Evolutionary conservation across 768 basidiomycete species (phyloP).

Genomic region (Terana coerulea): DNA sequence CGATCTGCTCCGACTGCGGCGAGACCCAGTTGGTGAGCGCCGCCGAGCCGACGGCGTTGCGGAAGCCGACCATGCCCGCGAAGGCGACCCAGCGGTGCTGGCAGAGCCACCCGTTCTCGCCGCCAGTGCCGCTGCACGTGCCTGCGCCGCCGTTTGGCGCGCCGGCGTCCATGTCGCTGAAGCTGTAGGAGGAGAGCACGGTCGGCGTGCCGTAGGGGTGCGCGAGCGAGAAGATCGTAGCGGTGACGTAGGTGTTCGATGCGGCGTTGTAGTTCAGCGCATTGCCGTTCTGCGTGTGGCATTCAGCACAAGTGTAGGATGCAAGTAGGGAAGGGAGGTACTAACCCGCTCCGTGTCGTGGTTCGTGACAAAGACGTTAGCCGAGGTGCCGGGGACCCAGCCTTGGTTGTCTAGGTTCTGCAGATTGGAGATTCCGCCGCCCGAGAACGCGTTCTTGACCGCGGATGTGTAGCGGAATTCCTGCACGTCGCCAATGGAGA

Average conservation of each 20-base stretch:
- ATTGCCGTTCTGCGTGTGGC: constrained; percentile 35
- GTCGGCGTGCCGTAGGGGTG: constrained; percentile 66
- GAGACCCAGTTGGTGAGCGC: constrained; percentile 55
- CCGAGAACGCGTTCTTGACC: constrained; percentile 48
- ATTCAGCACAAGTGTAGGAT: neutral
- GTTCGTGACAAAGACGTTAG: constrained; percentile 66
- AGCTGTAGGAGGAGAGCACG: constrained; percentile 57
- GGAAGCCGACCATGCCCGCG: constrained; percentile 58
- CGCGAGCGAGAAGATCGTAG: constrained; percentile 61
- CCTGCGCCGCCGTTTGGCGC: constrained; percentile 59
- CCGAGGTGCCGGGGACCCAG: constrained; percentile 50
- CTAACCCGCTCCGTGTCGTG: constrained; percentile 64
- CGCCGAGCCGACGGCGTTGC: constrained; percentile 51
- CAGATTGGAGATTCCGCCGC: constrained; percentile 46
- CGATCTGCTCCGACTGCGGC: constrained; percentile 55
- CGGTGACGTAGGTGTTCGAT: constrained; percentile 58
- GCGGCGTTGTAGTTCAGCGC: constrained; percentile 59
- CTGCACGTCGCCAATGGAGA: constrained; percentile 37
- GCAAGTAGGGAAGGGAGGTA: neutral
- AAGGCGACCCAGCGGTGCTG: constrained; percentile 61
- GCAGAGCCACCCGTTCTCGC: constrained; percentile 60
- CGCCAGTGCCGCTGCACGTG: constrained; percentile 47
- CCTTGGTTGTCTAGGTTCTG: constrained; percentile 50
- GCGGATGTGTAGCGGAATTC: constrained; percentile 57
- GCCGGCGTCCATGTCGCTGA: constrained; percentile 47